A percentile compares a stretch with the other conserved stretches of the same genome.
Evolutionary conservation across 176 grass and related monocot species (phyloP).

Genomic region (Rhynchospora tenuis): DNA sequence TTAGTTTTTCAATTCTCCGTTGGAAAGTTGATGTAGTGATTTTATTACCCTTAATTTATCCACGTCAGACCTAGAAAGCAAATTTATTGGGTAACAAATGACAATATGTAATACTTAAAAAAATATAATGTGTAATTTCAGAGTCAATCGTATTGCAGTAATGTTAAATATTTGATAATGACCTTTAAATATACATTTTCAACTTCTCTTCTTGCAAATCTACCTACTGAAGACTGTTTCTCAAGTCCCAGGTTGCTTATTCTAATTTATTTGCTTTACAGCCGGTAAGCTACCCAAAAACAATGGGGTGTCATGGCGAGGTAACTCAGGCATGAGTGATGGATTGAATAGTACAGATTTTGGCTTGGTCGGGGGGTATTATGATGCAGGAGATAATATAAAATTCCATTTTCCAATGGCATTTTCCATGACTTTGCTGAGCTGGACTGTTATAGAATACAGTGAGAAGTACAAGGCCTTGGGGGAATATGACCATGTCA

Average conservation of each 20-base stretch:
- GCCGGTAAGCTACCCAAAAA: conserved; percentile 85
- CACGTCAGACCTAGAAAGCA: not conserved
- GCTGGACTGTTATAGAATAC: conserved; percentile 96
- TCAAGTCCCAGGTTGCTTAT: not conserved
- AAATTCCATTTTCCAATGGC: conserved; percentile 99
- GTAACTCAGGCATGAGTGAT: conserved; percentile 59
- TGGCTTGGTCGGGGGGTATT: conserved; percentile 86
- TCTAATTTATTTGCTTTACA: conserved; percentile 19
- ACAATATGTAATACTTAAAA: not conserved
- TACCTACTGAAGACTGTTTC: not conserved
- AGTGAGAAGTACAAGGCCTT: conserved; percentile 82
- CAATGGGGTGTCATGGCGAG: conserved; percentile 78
- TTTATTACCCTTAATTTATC: not conserved
- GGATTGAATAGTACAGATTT: conserved; percentile 48
- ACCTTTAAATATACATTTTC: not conserved
- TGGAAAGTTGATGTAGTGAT: not conserved
- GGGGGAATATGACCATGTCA: conserved; percentile 81
- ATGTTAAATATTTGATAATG: conserved; percentile 1
- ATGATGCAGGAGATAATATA: conserved; percentile 95
- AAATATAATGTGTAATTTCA: not conserved
- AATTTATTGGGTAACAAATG: not conserved
- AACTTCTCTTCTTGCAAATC: not conserved
- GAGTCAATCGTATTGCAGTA: not conserved
- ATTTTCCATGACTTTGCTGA: conserved; percentile 91
- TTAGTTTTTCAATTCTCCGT: not conserved